Evolutionary conservation across 163 green algal species (phyloP).

Genomic region (Chlamydomonas reinhardtii): DNA sequence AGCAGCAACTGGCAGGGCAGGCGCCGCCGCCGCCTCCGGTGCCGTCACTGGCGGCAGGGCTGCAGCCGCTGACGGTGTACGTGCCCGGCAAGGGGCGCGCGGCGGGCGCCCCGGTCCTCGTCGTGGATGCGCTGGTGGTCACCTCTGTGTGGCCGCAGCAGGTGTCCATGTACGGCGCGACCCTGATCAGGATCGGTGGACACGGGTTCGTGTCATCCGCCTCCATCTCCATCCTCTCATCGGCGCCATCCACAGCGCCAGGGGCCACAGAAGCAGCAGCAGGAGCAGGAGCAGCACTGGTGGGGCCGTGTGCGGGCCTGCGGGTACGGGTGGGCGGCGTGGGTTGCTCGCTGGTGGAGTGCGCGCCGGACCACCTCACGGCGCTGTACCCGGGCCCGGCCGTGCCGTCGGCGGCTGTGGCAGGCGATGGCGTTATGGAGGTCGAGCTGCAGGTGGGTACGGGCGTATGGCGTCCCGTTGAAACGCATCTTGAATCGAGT

Average conservation of each 20-base stretch:
- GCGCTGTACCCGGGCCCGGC: not conserved
- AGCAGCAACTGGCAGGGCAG: too few relatives aligned
- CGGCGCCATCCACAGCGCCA: too few relatives aligned
- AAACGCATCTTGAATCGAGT: too few relatives aligned
- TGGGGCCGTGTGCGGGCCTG: not conserved
- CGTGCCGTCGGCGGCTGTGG: too few relatives aligned
- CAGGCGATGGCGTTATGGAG: too few relatives aligned
- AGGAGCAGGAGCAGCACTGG: too few relatives aligned
- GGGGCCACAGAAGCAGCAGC: too few relatives aligned
- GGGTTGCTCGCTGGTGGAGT: not conserved
- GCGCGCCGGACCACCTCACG: not conserved
- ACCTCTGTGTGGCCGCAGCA: not conserved
- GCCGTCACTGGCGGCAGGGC: not conserved
- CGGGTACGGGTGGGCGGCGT: not conserved
- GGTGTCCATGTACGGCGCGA: not conserved
- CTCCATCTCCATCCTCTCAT: too few relatives aligned
- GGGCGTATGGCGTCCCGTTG: too few relatives aligned
- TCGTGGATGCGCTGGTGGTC: not conserved
- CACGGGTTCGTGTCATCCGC: not conserved
- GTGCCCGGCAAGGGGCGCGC: not conserved
- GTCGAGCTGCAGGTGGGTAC: too few relatives aligned
- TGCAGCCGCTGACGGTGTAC: not conserved
- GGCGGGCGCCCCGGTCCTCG: not conserved
- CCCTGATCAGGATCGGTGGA: not conserved
- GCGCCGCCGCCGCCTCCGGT: too few relatives aligned